Evolutionary conservation across 192 early-diverging fungal genomes (phyloP).

Genomic region (Neocallimastix lanati): DNA sequence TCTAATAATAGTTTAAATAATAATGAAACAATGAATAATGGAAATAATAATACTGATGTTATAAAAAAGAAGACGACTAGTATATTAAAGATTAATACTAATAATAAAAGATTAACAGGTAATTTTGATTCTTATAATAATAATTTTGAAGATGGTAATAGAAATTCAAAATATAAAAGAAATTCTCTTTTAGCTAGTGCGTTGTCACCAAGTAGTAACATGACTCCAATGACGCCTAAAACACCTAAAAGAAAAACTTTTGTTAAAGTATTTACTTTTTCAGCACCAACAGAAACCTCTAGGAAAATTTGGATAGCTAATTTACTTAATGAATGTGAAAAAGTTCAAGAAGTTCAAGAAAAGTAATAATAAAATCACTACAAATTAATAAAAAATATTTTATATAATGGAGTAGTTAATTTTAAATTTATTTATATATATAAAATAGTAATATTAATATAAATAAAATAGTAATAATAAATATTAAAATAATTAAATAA

Average conservation of each 20-base stretch:
- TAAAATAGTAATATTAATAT: no score
- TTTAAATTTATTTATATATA: no score
- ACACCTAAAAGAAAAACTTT: not conserved
- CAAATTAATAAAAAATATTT: no score
- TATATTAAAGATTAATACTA: not conserved
- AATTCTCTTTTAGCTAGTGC: not conserved
- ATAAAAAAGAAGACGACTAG: not conserved
- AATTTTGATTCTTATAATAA: not conserved
- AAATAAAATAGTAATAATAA: no score
- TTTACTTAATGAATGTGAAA: not conserved
- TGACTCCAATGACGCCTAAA: not conserved
- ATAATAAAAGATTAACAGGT: not conserved
- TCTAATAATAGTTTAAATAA: not conserved
- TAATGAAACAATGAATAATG: not conserved
- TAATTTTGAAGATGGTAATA: not conserved
- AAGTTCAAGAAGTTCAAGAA: slow-evolving; percentile 55
- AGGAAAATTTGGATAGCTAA: not conserved
- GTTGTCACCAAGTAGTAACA: not conserved
- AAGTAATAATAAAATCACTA: no score
- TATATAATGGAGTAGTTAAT: no score
- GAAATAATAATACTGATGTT: not conserved
- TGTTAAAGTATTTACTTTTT: not conserved
- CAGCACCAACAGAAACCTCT: not conserved
- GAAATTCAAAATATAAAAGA: not conserved
- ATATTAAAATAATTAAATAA: no score